Base-by-base conservation (phyloP, 345 rosid species). In the Hibiscus trionum region DNA sequence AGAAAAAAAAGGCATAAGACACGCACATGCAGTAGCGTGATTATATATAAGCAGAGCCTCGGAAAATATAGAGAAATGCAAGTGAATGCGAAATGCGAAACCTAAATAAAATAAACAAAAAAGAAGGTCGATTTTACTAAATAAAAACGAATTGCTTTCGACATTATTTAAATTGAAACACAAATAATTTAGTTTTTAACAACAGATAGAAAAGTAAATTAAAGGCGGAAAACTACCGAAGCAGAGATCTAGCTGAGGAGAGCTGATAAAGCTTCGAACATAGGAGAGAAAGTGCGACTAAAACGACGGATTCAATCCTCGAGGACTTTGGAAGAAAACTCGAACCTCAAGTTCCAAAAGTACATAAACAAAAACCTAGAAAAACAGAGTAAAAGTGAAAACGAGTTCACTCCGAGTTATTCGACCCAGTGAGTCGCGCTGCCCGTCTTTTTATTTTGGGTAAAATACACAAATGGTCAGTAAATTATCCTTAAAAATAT, bases 251-350 rank as follows among this genome's bases (percentile, higher is more conserved):
- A 66, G 56, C 37, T 0, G 2, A 14, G 37, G 17, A 11, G 49
- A 24, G n/a, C 53, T 7, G 42, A 19, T 17, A 24, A 58, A 24
- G 31, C 33, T 10, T 29, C 27, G 9, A 68, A 4, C 27, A 16
- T 37, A 29, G 60, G 9, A 49, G 27, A 68, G 72, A 68, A 50
- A 66, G 42, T 67, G 71, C 42, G 71, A 47, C 44, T n/a, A 66
- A 63, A 66, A 2, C 26, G n/a, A 47, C 42, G 71, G 71, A 35
- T 50, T 49, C 16, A 68, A 68, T 49, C 60, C 71, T 52, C 60
- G 19, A 50, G 44, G 59, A 15, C 44, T 29, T 47, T 9, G 56
- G 12, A 66, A 37, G 42, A 37, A 37, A 37, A 37, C 8, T 8
- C 42, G 42, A 37, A 37, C 24, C 24, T 21, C 24, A 21, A 21